These are phyloP conservation scores for Auxenochlorella pyrenoidosa DNA, from an alignment of 139 green algal genomes.

Conservation along the genomic window DNA sequence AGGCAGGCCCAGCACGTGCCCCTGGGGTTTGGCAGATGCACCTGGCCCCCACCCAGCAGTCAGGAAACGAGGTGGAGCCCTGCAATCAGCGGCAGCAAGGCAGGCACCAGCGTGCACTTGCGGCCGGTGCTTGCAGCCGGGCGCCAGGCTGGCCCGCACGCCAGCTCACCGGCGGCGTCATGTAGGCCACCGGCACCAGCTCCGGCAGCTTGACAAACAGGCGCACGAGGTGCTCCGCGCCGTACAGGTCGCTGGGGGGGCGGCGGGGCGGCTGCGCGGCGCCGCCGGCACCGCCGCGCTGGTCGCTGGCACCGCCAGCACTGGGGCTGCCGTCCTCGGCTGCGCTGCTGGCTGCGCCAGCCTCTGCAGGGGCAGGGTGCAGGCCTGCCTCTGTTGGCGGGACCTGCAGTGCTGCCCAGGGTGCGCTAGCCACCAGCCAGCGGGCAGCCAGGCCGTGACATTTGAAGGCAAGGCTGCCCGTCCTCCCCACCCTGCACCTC, in stretches of 20 bases:
- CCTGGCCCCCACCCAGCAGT: too few relatives aligned
- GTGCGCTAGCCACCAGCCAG: background rate
- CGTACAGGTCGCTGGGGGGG: slow-evolving; percentile 78
- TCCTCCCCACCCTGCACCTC: background rate
- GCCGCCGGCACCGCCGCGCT: slow-evolving; percentile 53
- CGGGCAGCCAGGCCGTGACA: too few relatives aligned
- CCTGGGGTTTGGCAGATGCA: background rate
- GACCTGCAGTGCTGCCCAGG: too few relatives aligned
- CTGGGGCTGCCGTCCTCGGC: background rate
- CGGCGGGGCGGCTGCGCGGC: background rate
- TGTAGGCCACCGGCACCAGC: slow-evolving; percentile 64
- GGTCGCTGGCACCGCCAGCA: background rate
- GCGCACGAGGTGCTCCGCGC: slow-evolving; percentile 89
- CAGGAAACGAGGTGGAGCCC: too few relatives aligned
- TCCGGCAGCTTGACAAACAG: slow-evolving; percentile 91
- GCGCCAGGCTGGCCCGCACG: background rate
- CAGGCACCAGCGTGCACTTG: background rate
- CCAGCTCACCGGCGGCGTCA: slow-evolving; percentile 33
- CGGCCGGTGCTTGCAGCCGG: background rate
- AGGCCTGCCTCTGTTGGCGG: too few relatives aligned
- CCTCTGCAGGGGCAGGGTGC: background rate
- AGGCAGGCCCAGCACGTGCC: background rate
- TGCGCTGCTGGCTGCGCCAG: background rate
- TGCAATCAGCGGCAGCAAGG: background rate
- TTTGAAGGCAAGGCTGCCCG: background rate